A percentile compares a stretch with the other conserved stretches of the same genome.
Evolutionary conservation across 2,329 filamentous ascomycete species (phyloP).

Genomic region (Xylaria sp.): DNA sequence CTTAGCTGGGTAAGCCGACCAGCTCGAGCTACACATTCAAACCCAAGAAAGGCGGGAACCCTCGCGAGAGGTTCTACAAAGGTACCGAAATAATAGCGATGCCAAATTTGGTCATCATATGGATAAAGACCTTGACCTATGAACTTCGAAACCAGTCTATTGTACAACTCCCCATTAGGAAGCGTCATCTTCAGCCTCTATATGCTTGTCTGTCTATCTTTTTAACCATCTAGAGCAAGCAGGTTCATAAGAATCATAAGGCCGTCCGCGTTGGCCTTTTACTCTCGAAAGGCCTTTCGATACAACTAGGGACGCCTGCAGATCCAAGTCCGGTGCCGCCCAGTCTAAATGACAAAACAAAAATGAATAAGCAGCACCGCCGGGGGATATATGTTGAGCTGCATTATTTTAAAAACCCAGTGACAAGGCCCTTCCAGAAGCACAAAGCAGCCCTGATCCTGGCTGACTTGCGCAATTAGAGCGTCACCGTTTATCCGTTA

Average conservation of each 20-base stretch:
- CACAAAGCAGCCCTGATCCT: neutral
- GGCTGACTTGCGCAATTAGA: neutral
- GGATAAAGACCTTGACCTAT: too few species aligned
- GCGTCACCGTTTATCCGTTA: constrained; percentile 32
- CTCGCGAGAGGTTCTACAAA: neutral
- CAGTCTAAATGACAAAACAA: constrained; percentile 41
- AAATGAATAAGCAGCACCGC: constrained; percentile 36
- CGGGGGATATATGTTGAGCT: constrained; percentile 32
- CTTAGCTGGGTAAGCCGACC: too few species aligned
- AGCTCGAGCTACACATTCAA: too few species aligned
- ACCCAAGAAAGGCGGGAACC: neutral
- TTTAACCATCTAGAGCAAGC: constrained; percentile 39
- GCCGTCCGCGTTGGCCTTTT: constrained; percentile 23
- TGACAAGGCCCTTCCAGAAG: constrained; percentile 25
- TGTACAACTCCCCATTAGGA: constrained; percentile 40
- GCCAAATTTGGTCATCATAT: too few species aligned
- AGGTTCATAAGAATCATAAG: constrained; percentile 30
- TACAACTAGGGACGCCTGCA: constrained; percentile 38
- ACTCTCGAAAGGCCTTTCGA: constrained; percentile 26
- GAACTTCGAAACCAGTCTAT: constrained; percentile 39
- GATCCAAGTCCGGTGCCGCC: constrained; percentile 37
- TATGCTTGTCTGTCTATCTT: constrained; percentile 38
- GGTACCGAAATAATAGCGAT: too few species aligned
- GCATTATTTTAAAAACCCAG: constrained; percentile 26
- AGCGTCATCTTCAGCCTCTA: constrained; percentile 39